phyloP scores from a whole-genome alignment of 768 basidiomycete genomes.

The Coprinopsis sp. region DNA sequence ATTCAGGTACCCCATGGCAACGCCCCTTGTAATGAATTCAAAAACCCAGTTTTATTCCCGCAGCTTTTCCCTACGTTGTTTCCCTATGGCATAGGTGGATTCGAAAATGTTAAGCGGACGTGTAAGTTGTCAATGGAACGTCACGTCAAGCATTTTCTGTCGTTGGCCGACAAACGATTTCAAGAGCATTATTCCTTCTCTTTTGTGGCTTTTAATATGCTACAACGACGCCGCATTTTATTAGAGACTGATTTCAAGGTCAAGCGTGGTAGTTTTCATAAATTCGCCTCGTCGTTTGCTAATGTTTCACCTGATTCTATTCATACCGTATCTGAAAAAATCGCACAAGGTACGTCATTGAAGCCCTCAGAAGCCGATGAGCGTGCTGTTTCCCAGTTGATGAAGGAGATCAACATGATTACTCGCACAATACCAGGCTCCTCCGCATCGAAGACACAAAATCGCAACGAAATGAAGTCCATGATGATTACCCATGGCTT shows the following conservation, averaged over 20 bases:
- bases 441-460: slow-evolving; percentile 17
- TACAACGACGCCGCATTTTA: slow-evolving; percentile 28
- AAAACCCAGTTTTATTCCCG: slow-evolving; percentile 34
- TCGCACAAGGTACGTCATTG: slow-evolving; percentile 16
- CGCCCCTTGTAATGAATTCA: slow-evolving; percentile 30
- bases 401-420: slow-evolving; percentile 17
- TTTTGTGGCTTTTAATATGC: slow-evolving; percentile 37
- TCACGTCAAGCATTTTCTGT: slow-evolving; percentile 31
- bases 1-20: slow-evolving; percentile 28
- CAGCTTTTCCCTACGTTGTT: slow-evolving; percentile 39
- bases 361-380: slow-evolving; percentile 23
- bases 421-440: slow-evolving; percentile 26
- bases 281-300: slow-evolving; percentile 21
- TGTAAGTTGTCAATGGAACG: slow-evolving; percentile 22
- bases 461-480: slow-evolving; percentile 35
- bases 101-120: slow-evolving; percentile 25
- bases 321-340: slow-evolving; percentile 16
- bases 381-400: slow-evolving; percentile 16
- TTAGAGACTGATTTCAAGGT: slow-evolving; percentile 30
- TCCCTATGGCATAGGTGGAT: slow-evolving; percentile 40
- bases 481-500: slow-evolving; percentile 30
- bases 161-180: slow-evolving; percentile 27
- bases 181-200: slow-evolving; percentile 37
- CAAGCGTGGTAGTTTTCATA: slow-evolving; percentile 18
- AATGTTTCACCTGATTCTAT: slow-evolving; percentile 21